Conservation (phyloP, 2,329 filamentous ascomycete genomes). For the Colletotrichum sp. region DNA sequence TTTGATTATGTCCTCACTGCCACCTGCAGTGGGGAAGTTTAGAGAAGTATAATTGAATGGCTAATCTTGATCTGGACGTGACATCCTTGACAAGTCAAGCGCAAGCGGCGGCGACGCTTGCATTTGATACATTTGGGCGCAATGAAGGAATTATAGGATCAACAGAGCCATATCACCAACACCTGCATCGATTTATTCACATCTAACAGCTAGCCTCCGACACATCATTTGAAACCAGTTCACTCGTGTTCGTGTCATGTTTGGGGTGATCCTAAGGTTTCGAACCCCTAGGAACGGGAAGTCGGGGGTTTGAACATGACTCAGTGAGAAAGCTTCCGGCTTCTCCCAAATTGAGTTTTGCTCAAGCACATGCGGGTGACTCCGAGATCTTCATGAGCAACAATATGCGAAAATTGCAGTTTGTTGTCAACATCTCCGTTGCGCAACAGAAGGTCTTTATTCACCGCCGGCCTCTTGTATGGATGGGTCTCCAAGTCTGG, state of each 20-base stretch:
- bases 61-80: neutral
- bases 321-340: neutral
- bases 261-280: neutral
- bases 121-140: neutral
- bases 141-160: neutral
- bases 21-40: neutral
- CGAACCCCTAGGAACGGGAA: neutral
- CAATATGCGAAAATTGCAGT: neutral
- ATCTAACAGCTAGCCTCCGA: neutral
- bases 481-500: neutral
- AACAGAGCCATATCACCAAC: neutral
- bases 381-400: neutral
- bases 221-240: neutral
- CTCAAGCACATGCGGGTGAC: neutral
- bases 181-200: neutral
- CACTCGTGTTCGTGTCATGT: neutral
- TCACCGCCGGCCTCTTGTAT: neutral
- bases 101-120: neutral
- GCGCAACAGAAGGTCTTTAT: neutral
- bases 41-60: neutral
- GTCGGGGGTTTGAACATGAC: neutral
- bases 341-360: neutral
- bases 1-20: neutral
- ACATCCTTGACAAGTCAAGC: neutral
- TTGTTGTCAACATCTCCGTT: neutral